These are phyloP conservation scores for Aspergillus calidoustus DNA, from an alignment of 2,329 filamentous ascomycete genomes.

Conservation along the genomic window DNA sequence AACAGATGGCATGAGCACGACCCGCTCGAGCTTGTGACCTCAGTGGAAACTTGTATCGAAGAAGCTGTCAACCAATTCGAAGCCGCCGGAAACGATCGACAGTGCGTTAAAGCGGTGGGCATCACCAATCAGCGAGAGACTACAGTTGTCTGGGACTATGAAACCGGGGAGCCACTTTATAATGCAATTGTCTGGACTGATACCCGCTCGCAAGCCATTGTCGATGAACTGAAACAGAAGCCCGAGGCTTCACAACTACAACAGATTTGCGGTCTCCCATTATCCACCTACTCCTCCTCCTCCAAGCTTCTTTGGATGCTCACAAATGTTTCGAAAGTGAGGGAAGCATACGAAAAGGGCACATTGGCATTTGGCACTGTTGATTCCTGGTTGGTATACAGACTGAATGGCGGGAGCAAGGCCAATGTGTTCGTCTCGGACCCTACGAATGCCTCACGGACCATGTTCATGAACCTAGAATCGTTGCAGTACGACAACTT, in stretches of 20 bases:
- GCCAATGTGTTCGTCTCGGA: constrained; percentile 80
- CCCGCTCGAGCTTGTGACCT: constrained; percentile 72
- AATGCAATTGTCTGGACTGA: constrained; percentile 92
- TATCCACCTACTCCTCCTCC: constrained; percentile 86
- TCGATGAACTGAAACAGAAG: constrained; percentile 72
- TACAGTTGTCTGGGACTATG: constrained; percentile 79
- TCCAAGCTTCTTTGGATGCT: constrained; percentile 85
- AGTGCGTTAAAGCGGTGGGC: constrained; percentile 74
- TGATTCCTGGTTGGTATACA: constrained; percentile 85
- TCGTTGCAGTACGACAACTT: constrained; percentile 78
- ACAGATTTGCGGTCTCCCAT: constrained; percentile 74
- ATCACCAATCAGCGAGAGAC: constrained; percentile 93
- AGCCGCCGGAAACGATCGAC: constrained; percentile 64
- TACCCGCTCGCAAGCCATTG: constrained; percentile 75
- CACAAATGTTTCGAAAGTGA: constrained; percentile 70
- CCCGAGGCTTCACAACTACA: constrained; percentile 69
- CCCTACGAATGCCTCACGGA: constrained; percentile 82
- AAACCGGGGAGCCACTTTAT: constrained; percentile 77
- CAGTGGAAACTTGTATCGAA: constrained; percentile 78
- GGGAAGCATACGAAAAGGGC: constrained; percentile 73
- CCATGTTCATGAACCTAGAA: constrained; percentile 90
- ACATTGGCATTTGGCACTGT: constrained; percentile 83
- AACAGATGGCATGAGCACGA: constrained; percentile 87
- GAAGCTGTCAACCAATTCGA: constrained; percentile 72
- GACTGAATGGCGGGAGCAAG: constrained; percentile 70